These are phyloP conservation scores for Pythium dissimile DNA, from an alignment of 352 stramenopile species.

Conservation along the genomic window DNA sequence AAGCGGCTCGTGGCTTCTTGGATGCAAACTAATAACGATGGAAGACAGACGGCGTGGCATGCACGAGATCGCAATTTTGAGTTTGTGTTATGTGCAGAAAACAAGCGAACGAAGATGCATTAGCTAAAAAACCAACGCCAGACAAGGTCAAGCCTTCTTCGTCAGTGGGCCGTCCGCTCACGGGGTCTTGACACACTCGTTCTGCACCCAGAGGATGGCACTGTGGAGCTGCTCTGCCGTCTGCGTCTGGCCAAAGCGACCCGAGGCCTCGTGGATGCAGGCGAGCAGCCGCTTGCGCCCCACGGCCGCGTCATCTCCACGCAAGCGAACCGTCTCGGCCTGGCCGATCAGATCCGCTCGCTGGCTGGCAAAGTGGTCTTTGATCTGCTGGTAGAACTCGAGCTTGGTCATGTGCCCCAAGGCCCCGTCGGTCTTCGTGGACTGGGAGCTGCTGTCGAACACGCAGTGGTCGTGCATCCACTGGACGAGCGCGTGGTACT, in stretches of 20 bases:
- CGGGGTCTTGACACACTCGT: conserved; percentile 10
- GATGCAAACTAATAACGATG: conserved; percentile 32
- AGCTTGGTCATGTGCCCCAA: conserved; percentile 37
- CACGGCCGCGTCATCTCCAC: conserved; percentile 2
- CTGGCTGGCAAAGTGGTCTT: conserved; percentile 24
- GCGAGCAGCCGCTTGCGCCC: conserved; percentile 22
- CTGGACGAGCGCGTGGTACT: conserved; percentile 32
- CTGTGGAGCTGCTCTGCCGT: conserved; percentile 15
- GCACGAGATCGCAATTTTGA: too few species aligned
- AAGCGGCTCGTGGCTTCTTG: conserved; percentile 26
- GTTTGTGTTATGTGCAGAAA: too few species aligned
- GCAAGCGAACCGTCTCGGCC: conserved; percentile 15
- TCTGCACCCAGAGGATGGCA: conserved; percentile 23
- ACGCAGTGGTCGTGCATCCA: conserved; percentile 38
- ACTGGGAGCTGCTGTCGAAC: conserved; percentile 2
- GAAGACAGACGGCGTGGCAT: too few species aligned
- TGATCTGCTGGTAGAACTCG: conserved; percentile 44
- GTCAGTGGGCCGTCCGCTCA: too few species aligned
- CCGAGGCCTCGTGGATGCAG: conserved; percentile 25
- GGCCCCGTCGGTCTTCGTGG: conserved; percentile 10
- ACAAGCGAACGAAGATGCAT: too few species aligned
- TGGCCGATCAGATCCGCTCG: conserved; percentile 15
- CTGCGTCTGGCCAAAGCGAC: conserved; percentile 18
- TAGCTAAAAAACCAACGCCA: too few species aligned
- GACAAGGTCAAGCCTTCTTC: too few species aligned